Conservation (phyloP, 2,329 filamentous ascomycete species). For the Drechmeria coniospora region DNA sequence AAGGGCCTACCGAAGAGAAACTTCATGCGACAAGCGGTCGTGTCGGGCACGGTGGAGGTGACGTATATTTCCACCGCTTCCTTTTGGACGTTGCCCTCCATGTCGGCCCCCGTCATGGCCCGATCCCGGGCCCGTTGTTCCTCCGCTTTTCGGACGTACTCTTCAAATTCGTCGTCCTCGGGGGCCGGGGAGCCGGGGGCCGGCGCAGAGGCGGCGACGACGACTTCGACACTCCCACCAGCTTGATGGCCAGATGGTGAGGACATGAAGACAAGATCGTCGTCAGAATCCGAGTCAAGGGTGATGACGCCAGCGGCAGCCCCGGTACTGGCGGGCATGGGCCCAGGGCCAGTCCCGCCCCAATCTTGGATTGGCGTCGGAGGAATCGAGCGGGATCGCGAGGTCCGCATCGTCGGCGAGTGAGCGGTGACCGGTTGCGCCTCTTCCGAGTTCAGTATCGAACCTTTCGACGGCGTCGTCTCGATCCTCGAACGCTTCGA, state of each 20-base stretch:
- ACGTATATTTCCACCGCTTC: slow-evolving; percentile 26
- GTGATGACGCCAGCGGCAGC: slow-evolving; percentile 10
- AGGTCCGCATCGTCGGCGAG: slow-evolving; percentile 9
- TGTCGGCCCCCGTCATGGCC: slow-evolving; percentile 8
- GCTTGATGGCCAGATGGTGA: slow-evolving; percentile 4
- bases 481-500: slow-evolving; percentile 21
- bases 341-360: no score
- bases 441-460: slow-evolving; percentile 6
- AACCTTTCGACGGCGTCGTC: slow-evolving; percentile 8
- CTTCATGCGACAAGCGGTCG: slow-evolving; percentile 40
- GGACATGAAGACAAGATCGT: slow-evolving; percentile 3
- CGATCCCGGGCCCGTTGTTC: slow-evolving; percentile 14
- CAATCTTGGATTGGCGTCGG: slow-evolving; percentile 2
- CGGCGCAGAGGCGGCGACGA: slow-evolving; percentile 8
- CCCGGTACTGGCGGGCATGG: slow-evolving; percentile 1
- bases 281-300: slow-evolving; percentile 18
- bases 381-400: slow-evolving; percentile 5
- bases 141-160: slow-evolving; percentile 28
- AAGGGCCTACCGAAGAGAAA: slow-evolving; percentile 54
- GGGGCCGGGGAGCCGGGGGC: slow-evolving; percentile 12
- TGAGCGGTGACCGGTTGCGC: slow-evolving; percentile 6
- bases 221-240: slow-evolving; percentile 10
- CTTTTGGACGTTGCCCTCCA: slow-evolving; percentile 7
- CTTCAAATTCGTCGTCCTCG: slow-evolving; percentile 27
- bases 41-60: slow-evolving; percentile 46